Evolutionary conservation across 2,329 filamentous ascomycete genomes (phyloP).

Genomic region (Colletotrichum trifolii): DNA sequence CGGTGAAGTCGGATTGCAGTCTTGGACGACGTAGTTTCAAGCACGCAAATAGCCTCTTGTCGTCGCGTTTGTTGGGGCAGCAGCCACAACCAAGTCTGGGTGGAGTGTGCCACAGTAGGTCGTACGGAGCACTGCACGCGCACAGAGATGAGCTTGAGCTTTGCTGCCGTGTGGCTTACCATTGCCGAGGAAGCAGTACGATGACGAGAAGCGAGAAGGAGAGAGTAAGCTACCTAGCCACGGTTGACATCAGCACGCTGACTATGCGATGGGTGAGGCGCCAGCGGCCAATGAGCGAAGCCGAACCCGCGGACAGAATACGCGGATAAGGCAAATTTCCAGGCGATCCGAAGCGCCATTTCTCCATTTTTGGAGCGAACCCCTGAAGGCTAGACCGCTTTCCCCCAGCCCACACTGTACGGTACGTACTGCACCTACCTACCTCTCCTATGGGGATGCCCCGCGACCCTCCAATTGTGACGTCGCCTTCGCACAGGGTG

Average conservation of each 20-base stretch:
- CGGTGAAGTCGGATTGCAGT: neutral
- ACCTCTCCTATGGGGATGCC: neutral
- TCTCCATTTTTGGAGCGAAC: conserved; percentile 15
- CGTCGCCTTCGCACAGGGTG: conserved; percentile 15
- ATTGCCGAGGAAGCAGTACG: too few relatives aligned
- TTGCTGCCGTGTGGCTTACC: too few relatives aligned
- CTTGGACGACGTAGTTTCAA: too few relatives aligned
- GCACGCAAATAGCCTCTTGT: too few relatives aligned
- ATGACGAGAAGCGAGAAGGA: neutral
- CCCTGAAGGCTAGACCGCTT: conserved; percentile 2
- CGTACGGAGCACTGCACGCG: too few relatives aligned
- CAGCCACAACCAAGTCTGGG: too few relatives aligned
- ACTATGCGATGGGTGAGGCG: neutral
- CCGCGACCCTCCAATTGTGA: conserved; percentile 27
- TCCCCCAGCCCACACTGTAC: too few relatives aligned
- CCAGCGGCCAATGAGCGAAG: conserved; percentile 20
- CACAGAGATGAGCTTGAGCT: too few relatives aligned
- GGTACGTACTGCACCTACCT: too few relatives aligned
- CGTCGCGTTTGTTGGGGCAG: too few relatives aligned
- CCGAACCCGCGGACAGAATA: conserved; percentile 22
- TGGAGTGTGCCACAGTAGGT: too few relatives aligned
- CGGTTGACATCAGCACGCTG: conserved; percentile 23
- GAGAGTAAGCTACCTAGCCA: conserved; percentile 11
- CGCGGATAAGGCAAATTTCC: conserved; percentile 23
- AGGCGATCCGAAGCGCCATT: conserved; percentile 29